Evolutionary conservation across 2,329 filamentous ascomycete genomes (phyloP), one percentile per base, ranked within the genome.

Genomic region (Colletotrichum liriopes): DNA sequence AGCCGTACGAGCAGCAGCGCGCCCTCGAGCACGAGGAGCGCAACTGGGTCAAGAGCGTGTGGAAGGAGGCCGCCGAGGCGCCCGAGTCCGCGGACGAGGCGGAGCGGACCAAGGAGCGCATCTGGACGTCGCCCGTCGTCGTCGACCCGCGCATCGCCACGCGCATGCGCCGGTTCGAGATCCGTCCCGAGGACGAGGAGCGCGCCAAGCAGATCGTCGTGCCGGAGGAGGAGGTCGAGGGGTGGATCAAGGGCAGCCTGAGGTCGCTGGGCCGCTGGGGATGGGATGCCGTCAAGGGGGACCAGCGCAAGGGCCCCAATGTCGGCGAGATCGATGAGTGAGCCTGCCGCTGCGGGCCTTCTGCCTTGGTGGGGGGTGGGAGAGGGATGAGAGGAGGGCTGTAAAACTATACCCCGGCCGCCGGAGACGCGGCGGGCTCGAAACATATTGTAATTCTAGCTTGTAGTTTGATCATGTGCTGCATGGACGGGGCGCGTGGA

Each of bases 41-140:
- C 55, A 90, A 96, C 80, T 98, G 95, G 95, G 91, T 93, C 81
- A 97, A 97, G 83, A 91, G 88, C n/a, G 89, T 92, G 7, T 91
- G 89, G 82, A 90, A 92, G 81, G 83, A 78, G 78, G 88, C 79
- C 79, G 84, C 78, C 82, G 88, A 78, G 77, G 83, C 78, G 37
- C 73, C 32, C 52, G 52, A 14, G 32, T 56, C 78, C 65, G 76
- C 79, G 58, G 78, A 82, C 62, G 78, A 81, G 71, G 79, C 82
- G 77, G 74, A 72, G 51, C 82, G 83, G 49, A 84, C 87, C 67
- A 86, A 86, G 74, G 93, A 95, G 82, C 90, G 89, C 77, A 91
- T 95, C 61, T 98, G 94, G 93, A 82, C 93, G 11, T 90, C 92
- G 65, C 89, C 91, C 14, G 85, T 98, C 64, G 91, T 93, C 2